Evolutionary conservation across 1,284 basidiomycete species (phyloP), one percentile per base, ranked within the genome.

Genomic region (Pterulicium gracile): DNA sequence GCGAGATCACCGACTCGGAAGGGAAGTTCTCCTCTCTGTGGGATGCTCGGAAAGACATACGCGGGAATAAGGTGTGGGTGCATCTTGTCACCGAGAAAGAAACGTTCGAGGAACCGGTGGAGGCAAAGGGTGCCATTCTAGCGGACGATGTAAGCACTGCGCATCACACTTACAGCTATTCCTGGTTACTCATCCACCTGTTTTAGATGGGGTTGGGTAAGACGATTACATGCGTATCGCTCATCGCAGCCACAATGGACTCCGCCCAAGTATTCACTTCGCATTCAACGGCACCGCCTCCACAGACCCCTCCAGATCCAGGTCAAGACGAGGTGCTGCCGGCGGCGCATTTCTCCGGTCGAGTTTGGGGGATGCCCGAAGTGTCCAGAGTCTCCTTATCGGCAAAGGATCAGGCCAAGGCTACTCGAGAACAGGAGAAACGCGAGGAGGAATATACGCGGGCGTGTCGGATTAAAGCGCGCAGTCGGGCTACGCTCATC

Each of bases 121-220:
- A 97, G 58, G 74, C 85, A 39, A 91, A 90, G 62, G 91, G 95
- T 20, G 79, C 93, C 1, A 93, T 99, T 54, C 70, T 99, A 24
- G 91, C 91, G 13, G 91, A 95, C 63, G 91, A 94, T 70, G 90
- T 92, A 65, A 39, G 15, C 7, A 17, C 27, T 10, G n/a, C 27
- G 7, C 27, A n/a, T n/a, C n/a, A n/a, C n/a, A n/a, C 7, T 32
- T 32, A n/a, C 27, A 10, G 15, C 36, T 39, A 39, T 39, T n/a
- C n/a, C n/a, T n/a, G n/a, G n/a, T n/a, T n/a, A n/a, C n/a, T n/a
- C n/a, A n/a, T n/a, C n/a, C 58, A 87, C 52, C 44, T 53, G 49
- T 46, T 42, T 42, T 60, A 93, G 88, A 95, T 98, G 94, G 96
- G 96, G 55, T 77, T 99, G 12, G 96, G 96, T 21, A 98, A 98